Percentiles rank a stretch among this genome's conserved stretches.
Conservation (phyloP, 2,329 filamentous ascomycete genomes). For the Epichloe hybrida region DNA sequence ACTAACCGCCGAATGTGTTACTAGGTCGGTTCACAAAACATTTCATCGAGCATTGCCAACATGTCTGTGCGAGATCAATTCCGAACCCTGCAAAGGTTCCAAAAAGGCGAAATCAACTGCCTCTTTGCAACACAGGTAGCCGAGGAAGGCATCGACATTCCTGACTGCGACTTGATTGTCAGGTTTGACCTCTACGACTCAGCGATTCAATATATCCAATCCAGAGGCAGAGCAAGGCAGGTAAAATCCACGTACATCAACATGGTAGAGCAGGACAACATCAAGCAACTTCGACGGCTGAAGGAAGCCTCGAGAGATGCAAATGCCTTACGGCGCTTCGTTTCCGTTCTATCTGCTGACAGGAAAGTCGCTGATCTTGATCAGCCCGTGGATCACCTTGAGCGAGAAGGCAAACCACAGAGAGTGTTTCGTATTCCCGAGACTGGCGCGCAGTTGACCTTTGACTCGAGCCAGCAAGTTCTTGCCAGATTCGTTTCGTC, state of each 20-base stretch:
- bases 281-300: conserved; percentile 41
- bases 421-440: conserved; percentile 45
- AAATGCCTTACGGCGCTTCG: conserved; percentile 58
- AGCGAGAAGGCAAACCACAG: conserved; percentile 18
- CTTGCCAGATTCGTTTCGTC: conserved; percentile 62
- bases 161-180: conserved; percentile 52
- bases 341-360: conserved; percentile 59
- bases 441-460: conserved; percentile 69
- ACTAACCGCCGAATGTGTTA: not conserved
- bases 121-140: conserved; percentile 54
- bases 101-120: conserved; percentile 45
- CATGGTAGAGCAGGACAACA: conserved; percentile 65
- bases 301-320: conserved; percentile 48
- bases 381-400: conserved; percentile 6
- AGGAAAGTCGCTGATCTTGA: conserved; percentile 32
- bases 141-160: conserved; percentile 55
- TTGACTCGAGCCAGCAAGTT: conserved; percentile 56
- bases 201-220: conserved; percentile 91
- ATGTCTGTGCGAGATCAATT: conserved; percentile 64
- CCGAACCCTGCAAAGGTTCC: conserved; percentile 53
- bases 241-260: conserved; percentile 66
- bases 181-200: conserved; percentile 81
- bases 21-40: conserved; percentile 17
- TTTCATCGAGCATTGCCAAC: conserved; percentile 38
- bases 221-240: conserved; percentile 72